Conservation (phyloP, 805 yeast species). For the Zygosaccharomyces kombuchaensis region DNA sequence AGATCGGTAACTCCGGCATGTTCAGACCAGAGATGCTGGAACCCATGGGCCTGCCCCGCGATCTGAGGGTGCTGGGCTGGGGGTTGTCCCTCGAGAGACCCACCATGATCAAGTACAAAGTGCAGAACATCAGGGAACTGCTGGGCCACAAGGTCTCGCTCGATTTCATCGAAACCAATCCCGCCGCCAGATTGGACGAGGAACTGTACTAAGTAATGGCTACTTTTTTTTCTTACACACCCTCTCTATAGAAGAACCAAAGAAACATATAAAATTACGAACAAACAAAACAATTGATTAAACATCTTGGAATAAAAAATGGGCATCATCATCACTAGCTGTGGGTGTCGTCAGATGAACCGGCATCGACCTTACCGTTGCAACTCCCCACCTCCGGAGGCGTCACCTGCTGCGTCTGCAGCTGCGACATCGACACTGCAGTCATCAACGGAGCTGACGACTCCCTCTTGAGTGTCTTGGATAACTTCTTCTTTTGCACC, state of each 20-base stretch:
- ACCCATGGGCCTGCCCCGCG: slow-evolving; percentile 95
- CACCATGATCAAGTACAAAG: slow-evolving; percentile 97
- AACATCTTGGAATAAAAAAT: not conserved
- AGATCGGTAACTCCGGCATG: slow-evolving; percentile 99
- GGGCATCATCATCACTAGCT: slow-evolving; percentile 1
- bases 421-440: not conserved
- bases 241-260: not conserved
- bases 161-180: slow-evolving; percentile 91
- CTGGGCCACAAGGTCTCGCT: slow-evolving; percentile 95
- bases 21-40: slow-evolving; percentile 99
- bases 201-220: slow-evolving; percentile 39
- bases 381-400: not conserved
- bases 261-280: not conserved
- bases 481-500: slow-evolving; percentile 12
- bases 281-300: not conserved
- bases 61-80: slow-evolving; percentile 93
- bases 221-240: not conserved
- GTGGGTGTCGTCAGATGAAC: slow-evolving; percentile 4
- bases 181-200: slow-evolving; percentile 96
- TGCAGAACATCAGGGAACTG: slow-evolving; percentile 91
- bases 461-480: slow-evolving; percentile 5
- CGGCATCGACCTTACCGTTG: slow-evolving; percentile 1
- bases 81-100: slow-evolving; percentile 97
- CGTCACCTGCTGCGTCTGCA: slow-evolving; percentile 1
- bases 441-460: not conserved